Conservation (phyloP, 345 rosid genomes). For the Anastatica hierochuntica region DNA sequence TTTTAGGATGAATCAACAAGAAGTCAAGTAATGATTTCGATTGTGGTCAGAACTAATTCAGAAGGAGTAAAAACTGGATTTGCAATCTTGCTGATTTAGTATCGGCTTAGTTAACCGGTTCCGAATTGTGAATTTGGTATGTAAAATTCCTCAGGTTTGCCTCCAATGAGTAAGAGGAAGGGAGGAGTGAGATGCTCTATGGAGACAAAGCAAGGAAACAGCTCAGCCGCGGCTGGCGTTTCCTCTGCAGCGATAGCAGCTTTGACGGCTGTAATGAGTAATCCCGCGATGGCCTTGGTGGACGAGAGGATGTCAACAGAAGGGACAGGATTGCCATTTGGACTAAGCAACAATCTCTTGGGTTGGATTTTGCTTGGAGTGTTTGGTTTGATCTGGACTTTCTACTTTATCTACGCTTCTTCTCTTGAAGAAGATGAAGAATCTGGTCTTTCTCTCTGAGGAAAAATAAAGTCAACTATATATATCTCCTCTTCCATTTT, state of each 20-base stretch:
- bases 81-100: too few relatives aligned
- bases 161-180: conserved; percentile 34
- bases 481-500: too few relatives aligned
- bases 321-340: conserved; percentile 91
- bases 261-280: conserved; percentile 41
- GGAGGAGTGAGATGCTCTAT: conserved; percentile 56
- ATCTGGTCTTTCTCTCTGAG: conserved; percentile 79
- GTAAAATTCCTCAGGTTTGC: conserved; percentile 42
- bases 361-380: conserved; percentile 87
- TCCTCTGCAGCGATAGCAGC: conserved; percentile 42
- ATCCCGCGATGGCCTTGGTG: conserved; percentile 80
- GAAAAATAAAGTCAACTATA: not conserved
- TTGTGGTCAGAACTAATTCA: not conserved
- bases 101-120: too few relatives aligned
- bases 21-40: not conserved
- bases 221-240: conserved; percentile 30
- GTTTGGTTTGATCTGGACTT: conserved; percentile 74
- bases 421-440: conserved; percentile 73
- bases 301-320: conserved; percentile 86
- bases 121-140: too few relatives aligned
- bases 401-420: conserved; percentile 57
- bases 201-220: conserved; percentile 28
- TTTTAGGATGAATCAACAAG: not conserved
- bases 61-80: too few relatives aligned
- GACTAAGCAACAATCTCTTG: conserved; percentile 90